Base-by-base conservation (phyloP, 768 basidiomycete genomes). In the Vararia minispora region DNA sequence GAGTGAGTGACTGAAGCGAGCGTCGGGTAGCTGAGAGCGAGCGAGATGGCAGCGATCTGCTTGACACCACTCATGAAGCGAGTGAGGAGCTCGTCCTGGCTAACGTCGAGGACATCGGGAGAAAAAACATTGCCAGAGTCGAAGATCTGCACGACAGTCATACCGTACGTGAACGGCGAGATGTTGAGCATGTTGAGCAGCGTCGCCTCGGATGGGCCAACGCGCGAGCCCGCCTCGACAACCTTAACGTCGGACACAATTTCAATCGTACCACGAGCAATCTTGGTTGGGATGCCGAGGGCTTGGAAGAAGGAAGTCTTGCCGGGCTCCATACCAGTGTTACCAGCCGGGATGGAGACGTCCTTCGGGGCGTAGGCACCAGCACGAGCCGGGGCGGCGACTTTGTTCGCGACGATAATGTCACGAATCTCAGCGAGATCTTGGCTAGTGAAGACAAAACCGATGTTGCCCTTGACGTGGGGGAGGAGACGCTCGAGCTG, bases 241-340 rank as follows among this genome's bases (percentile, higher is more conserved):
- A 99, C 92, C 68, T 92, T 81, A 58, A 98, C 82, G 57, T 98
- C 92, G 48, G 80, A 75, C 44, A 95, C 88, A 60, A 98, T 99
- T 88, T 99, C 95, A 54, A 99, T 98, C 39, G 95, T 98, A 73
- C 95, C 95, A 79, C 95, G 85, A 36, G 95, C 92, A 50, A 99
- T 98, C 78, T 99, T 99, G 63, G 95, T 99, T 33, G 95, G 94
- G 64, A 99, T 92, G 70, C 85, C 82, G 58, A 99, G 82, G 41
- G 95, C 95, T 74, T 99, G 95, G 89, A 99, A 99, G 89, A 98
- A 99, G 53, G 95, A 95, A 45, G 95, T 99, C 76, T 99, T 99
- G 57, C 94, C 95, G 53, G 95, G 95, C 63, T 98, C 95, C 95
- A 99, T 99, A 64, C 92, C 92, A 40, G 95, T 99, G 80, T 98